These are phyloP conservation scores for Geoglossum glabrum DNA, from an alignment of 495 filamentous ascomycete genomes.

Conservation along the genomic window DNA sequence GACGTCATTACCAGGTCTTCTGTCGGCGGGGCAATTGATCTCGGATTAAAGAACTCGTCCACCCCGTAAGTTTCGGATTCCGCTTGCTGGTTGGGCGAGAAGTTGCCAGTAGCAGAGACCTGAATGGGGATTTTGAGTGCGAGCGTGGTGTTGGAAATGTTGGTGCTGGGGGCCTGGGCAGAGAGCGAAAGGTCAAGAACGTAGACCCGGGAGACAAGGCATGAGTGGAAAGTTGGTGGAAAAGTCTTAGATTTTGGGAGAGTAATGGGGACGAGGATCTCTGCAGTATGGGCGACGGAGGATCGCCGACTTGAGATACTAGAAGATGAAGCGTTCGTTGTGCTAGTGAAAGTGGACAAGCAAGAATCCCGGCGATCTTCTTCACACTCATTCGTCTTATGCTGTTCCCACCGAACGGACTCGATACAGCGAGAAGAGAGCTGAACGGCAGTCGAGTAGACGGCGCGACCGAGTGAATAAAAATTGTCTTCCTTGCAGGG, in stretches of 20 bases:
- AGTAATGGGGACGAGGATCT: slow-evolving; percentile 50
- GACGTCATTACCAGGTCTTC: not conserved
- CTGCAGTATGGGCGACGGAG: slow-evolving; percentile 36
- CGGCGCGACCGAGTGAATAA: slow-evolving; percentile 32
- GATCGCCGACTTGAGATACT: slow-evolving; percentile 9
- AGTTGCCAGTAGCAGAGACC: not conserved
- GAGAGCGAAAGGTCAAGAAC: slow-evolving; percentile 38
- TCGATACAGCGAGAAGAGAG: slow-evolving; percentile 46
- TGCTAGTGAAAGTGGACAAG: slow-evolving; percentile 13
- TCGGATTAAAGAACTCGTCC: not conserved
- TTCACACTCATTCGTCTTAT: slow-evolving; percentile 12
- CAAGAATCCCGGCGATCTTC: slow-evolving; percentile 38
- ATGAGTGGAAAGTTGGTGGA: slow-evolving; percentile 77
- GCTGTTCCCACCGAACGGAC: slow-evolving; percentile 45
- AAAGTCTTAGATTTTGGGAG: slow-evolving; percentile 53
- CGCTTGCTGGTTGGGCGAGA: not conserved
- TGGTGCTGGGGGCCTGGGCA: slow-evolving; percentile 18
- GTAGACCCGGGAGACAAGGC: slow-evolving; percentile 65
- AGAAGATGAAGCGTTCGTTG: slow-evolving; percentile 20
- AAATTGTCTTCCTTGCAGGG: slow-evolving; percentile 2
- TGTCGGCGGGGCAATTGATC: not conserved
- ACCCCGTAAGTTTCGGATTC: not conserved
- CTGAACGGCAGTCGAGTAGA: slow-evolving; percentile 40
- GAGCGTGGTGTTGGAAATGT: not conserved
- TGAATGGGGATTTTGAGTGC: slow-evolving; percentile 2